Conservation (phyloP, 2,329 filamentous ascomycete genomes). For the Pseudocercospora cruenta region DNA sequence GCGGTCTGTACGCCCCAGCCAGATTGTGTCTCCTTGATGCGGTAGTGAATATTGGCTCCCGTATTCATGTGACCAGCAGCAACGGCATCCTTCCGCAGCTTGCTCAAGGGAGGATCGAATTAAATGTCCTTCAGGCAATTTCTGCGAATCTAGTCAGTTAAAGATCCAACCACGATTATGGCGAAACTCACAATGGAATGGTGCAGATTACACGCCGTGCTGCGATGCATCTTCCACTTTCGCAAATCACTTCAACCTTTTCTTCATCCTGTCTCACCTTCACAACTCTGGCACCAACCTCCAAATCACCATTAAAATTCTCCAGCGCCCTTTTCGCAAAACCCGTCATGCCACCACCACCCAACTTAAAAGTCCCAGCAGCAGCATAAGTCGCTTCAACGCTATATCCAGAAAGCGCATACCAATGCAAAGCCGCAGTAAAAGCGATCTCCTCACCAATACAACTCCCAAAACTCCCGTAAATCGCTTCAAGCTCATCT, state of each 20-base stretch:
- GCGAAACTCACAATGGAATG: conserved; percentile 22
- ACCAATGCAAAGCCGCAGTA: conserved; percentile 38
- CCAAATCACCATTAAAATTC: conserved; percentile 5
- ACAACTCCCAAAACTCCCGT: conserved; percentile 25
- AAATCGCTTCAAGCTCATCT: conserved; percentile 31
- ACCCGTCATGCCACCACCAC: conserved; percentile 27
- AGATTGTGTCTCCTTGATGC: conserved; percentile 12
- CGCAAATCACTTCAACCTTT: background rate
- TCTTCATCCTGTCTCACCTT: background rate
- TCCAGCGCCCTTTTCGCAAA: background rate
- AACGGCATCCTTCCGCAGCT: conserved; percentile 33
- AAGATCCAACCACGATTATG: no score
- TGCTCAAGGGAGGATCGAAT: conserved; percentile 36
- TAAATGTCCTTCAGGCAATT: conserved; percentile 26
- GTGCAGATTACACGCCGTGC: conserved; percentile 27
- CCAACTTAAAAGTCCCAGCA: conserved; percentile 33
- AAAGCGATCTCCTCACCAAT: conserved; percentile 31
- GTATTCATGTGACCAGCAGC: conserved; percentile 36
- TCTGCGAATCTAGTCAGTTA: background rate
- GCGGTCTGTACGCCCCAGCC: conserved; percentile 1
- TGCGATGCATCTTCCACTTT: background rate
- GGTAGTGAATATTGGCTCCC: conserved; percentile 36
- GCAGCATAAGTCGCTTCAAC: conserved; percentile 30
- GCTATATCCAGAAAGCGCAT: conserved; percentile 35
- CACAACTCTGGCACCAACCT: background rate